Conservation (phyloP, 192 early-diverging fungal genomes). For the Gonapodya prolifera region DNA sequence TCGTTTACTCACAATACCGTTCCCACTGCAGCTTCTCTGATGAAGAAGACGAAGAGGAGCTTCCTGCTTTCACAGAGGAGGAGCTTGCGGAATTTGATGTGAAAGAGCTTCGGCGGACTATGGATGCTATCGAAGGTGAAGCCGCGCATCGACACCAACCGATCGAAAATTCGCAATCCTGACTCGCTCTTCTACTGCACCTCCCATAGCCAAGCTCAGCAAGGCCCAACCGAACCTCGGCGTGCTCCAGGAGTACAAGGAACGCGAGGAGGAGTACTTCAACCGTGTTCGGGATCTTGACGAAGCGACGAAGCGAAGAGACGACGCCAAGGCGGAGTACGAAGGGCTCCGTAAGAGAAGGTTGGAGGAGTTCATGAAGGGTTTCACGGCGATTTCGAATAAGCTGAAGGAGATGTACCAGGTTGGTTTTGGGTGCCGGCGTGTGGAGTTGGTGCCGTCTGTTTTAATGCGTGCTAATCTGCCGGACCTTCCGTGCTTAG, state of each 20-base stretch:
- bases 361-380: conserved; percentile 88
- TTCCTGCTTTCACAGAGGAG: conserved; percentile 43
- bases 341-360: conserved; percentile 66
- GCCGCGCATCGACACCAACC: too few species aligned
- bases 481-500: conserved; percentile 24
- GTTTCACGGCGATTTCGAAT: conserved; percentile 84
- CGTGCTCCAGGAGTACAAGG: conserved; percentile 76
- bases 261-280: conserved; percentile 61
- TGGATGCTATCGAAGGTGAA: conserved; percentile 57
- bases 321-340: conserved; percentile 56
- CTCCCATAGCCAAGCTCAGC: conserved; percentile 20
- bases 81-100: conserved; percentile 54
- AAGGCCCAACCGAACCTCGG: conserved; percentile 68
- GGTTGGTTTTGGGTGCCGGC: conserved; percentile 22
- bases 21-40: neutral
- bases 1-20: conserved; percentile 9
- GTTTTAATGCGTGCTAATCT: too few species aligned
- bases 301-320: conserved; percentile 53
- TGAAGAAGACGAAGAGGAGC: conserved; percentile 23
- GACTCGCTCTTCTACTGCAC: conserved; percentile 6
- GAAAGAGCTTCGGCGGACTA: conserved; percentile 49
- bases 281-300: conserved; percentile 62
- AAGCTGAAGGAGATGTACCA: conserved; percentile 99
- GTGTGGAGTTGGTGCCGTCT: too few species aligned
- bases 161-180: neutral